Evolutionary conservation across 73 alveolate species (phyloP).

Genomic region (Paramecium sonneborni): DNA sequence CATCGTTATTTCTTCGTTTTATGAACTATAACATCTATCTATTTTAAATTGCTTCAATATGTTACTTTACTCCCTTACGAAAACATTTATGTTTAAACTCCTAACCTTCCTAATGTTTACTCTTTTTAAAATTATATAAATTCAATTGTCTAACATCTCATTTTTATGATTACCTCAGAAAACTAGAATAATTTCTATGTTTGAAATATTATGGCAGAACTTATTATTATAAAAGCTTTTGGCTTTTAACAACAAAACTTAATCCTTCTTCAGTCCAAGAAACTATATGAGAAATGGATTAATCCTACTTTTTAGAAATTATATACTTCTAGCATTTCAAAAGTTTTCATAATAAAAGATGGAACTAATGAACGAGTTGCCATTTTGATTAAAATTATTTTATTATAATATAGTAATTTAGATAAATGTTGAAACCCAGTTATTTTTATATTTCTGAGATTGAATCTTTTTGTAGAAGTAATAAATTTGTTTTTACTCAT

Average conservation of each 20-base stretch:
- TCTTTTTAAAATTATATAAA: constrained; percentile 59
- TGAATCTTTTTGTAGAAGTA: too few relatives aligned
- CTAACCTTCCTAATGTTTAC: constrained; percentile 36
- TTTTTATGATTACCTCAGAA: not conserved
- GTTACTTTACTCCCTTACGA: constrained; percentile 43
- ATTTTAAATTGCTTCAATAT: not conserved
- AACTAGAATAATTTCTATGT: constrained; percentile 49
- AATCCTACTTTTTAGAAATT: not conserved
- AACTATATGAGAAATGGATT: constrained; percentile 1
- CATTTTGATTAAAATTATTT: not conserved
- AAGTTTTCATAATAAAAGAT: constrained; percentile 37
- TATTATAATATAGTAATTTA: not conserved
- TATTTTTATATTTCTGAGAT: not conserved
- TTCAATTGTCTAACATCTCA: not conserved
- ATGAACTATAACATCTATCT: constrained; percentile 35
- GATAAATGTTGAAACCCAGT: not conserved
- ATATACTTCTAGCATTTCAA: constrained; percentile 35
- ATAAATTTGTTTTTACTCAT: not conserved
- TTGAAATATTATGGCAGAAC: constrained; percentile 47
- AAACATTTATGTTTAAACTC: constrained; percentile 54
- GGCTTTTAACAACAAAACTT: constrained; percentile 47
- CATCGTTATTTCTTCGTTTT: constrained; percentile 39
- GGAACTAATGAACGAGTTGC: constrained; percentile 56
- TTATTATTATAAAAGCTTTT: not conserved
- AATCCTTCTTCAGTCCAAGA: constrained; percentile 52